These are phyloP conservation scores for Ophiostoma montium DNA, from an alignment of 2,329 filamentous ascomycete species.

Conservation along the genomic window DNA sequence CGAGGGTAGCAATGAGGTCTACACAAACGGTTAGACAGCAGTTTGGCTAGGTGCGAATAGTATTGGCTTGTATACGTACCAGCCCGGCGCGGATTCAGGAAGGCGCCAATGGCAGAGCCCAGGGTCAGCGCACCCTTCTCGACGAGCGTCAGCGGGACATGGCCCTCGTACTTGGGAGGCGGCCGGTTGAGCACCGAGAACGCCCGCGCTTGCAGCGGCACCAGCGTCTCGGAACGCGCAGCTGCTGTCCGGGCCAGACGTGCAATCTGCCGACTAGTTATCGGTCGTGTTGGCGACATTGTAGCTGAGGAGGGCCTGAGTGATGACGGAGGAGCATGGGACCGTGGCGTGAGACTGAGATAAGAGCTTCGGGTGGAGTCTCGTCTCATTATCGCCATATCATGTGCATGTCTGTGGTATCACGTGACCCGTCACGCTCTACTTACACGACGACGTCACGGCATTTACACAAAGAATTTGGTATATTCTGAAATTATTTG, in stretches of 20 bases:
- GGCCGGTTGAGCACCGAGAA: conserved; percentile 83
- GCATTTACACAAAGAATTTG: not conserved
- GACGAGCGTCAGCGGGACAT: conserved; percentile 69
- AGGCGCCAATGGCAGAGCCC: conserved; percentile 47
- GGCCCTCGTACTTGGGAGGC: conserved; percentile 75
- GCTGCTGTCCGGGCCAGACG: not conserved
- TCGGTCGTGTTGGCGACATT: conserved; percentile 7
- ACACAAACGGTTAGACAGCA: not conserved
- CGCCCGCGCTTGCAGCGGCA: not conserved
- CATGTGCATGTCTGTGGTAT: not conserved
- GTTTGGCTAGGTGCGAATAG: too few relatives aligned
- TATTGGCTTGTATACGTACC: too few relatives aligned
- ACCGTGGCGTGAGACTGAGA: conserved; percentile 7
- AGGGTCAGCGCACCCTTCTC: conserved; percentile 62
- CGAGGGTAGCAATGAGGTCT: conserved; percentile 91
- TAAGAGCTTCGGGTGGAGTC: conserved; percentile 2
- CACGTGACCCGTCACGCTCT: conserved; percentile 2
- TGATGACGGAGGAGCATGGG: not conserved
- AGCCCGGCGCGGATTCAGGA: conserved; percentile 65
- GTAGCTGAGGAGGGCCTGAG: not conserved
- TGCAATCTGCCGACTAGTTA: not conserved
- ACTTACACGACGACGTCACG: not conserved
- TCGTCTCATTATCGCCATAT: too few relatives aligned
- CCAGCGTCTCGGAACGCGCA: not conserved
- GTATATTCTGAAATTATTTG: not conserved